Conservation (phyloP, 2,329 filamentous ascomycete species). For the Aspergillus brunneoviolaceus region DNA sequence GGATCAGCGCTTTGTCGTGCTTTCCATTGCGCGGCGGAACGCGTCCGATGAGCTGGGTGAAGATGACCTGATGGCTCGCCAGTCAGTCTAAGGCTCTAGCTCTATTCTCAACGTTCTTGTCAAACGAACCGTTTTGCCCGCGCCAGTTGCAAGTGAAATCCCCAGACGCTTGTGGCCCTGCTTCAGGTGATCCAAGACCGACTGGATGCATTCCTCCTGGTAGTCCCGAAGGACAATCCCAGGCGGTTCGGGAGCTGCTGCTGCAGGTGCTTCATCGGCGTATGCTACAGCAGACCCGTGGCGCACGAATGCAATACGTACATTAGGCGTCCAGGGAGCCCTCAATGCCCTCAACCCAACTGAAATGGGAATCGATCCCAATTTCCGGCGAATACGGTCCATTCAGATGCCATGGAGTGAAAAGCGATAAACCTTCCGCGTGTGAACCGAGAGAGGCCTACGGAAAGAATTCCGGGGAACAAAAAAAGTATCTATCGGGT, state of each 20-base stretch:
- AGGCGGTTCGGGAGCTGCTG: slow-evolving; percentile 18
- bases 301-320: slow-evolving; percentile 23
- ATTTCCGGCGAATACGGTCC: slow-evolving; percentile 30
- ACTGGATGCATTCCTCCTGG: slow-evolving; percentile 87
- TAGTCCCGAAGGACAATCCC: slow-evolving; percentile 72
- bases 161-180: slow-evolving; percentile 76
- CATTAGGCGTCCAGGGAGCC: slow-evolving; percentile 19
- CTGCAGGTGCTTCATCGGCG: not conserved
- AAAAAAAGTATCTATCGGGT: not conserved
- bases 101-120: not conserved
- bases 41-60: slow-evolving; percentile 88
- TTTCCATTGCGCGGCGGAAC: slow-evolving; percentile 57
- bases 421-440: not conserved
- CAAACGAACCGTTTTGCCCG: slow-evolving; percentile 74
- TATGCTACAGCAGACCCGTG: slow-evolving; percentile 25
- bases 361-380: slow-evolving; percentile 23
- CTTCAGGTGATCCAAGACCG: slow-evolving; percentile 68
- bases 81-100: not conserved
- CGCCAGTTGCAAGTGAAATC: slow-evolving; percentile 81
- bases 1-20: slow-evolving; percentile 78
- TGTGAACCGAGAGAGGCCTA: not conserved
- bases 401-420: slow-evolving; percentile 25
- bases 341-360: slow-evolving; percentile 12
- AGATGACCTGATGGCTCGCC: slow-evolving; percentile 67
- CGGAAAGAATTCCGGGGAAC: not conserved